A percentile compares a stretch with the other conserved stretches of the same genome.
These are phyloP conservation scores for Pontederia paniculata DNA, from an alignment of 176 grass and related monocot species.

Conservation along the genomic window DNA sequence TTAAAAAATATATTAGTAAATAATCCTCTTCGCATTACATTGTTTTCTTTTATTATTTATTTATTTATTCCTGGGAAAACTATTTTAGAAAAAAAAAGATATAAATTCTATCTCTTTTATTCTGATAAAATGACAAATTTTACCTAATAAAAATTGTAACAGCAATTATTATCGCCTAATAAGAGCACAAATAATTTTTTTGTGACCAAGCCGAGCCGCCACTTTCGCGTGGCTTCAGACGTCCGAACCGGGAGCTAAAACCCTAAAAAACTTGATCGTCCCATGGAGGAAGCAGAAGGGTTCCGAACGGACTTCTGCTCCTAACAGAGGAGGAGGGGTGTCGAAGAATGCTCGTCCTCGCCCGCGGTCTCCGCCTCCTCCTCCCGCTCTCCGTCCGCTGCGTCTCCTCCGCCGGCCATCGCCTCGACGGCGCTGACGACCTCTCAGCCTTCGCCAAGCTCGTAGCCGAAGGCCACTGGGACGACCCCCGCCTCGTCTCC, in stretches of 20 bases:
- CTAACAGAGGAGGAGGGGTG: not conserved
- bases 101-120: too few relatives aligned
- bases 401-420: not conserved
- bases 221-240: too few relatives aligned
- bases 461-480: conserved; percentile 11
- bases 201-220: too few relatives aligned
- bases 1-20: too few relatives aligned
- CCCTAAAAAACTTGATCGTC: not conserved
- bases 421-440: not conserved
- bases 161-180: too few relatives aligned
- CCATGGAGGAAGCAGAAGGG: conserved; percentile 32
- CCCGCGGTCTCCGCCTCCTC: not conserved
- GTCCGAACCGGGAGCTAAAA: not conserved
- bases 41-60: too few relatives aligned
- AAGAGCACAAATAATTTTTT: too few relatives aligned
- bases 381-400: conserved; percentile 9
- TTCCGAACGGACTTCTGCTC: conserved; percentile 5
- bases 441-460: conserved; percentile 4
- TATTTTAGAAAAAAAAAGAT: too few relatives aligned
- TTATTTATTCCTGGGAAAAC: too few relatives aligned
- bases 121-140: too few relatives aligned
- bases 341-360: conserved; percentile 12
- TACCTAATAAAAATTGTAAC: too few relatives aligned
- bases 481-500: conserved; percentile 8
- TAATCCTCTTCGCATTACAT: too few relatives aligned